Conservation (phyloP, 345 rosid species). For the Toxicodendron radicans region DNA sequence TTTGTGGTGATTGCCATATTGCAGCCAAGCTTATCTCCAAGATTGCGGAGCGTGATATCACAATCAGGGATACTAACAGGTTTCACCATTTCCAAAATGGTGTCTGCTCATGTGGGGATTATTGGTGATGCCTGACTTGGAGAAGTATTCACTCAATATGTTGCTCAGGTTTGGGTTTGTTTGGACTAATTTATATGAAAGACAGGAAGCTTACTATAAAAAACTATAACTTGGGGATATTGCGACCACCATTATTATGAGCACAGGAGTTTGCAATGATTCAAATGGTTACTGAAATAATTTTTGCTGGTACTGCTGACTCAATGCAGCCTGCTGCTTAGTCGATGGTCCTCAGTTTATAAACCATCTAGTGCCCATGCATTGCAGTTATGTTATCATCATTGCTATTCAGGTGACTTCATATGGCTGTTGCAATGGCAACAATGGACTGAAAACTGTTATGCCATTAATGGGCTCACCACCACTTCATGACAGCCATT, state of each 20-base stretch:
- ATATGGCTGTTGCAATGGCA: neutral
- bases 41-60: slow-evolving; percentile 57
- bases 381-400: neutral
- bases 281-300: neutral
- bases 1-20: slow-evolving; percentile 72
- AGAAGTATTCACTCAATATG: neutral
- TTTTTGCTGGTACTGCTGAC: neutral
- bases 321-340: neutral
- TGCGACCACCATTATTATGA: too few relatives aligned
- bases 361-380: too few relatives aligned
- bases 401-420: neutral
- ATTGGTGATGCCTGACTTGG: slow-evolving; percentile 41
- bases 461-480: too few relatives aligned
- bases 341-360: too few relatives aligned
- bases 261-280: too few relatives aligned
- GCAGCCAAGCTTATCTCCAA: slow-evolving; percentile 69
- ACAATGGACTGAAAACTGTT: too few relatives aligned
- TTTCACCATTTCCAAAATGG: slow-evolving; percentile 67
- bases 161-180: neutral
- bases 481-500: too few relatives aligned
- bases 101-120: slow-evolving; percentile 69
- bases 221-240: neutral
- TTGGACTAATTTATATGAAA: neutral
- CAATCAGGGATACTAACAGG: slow-evolving; percentile 60
- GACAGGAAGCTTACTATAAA: neutral